Conservation (phyloP, 2,329 filamentous ascomycete genomes). For the Byssothecium circinans region DNA sequence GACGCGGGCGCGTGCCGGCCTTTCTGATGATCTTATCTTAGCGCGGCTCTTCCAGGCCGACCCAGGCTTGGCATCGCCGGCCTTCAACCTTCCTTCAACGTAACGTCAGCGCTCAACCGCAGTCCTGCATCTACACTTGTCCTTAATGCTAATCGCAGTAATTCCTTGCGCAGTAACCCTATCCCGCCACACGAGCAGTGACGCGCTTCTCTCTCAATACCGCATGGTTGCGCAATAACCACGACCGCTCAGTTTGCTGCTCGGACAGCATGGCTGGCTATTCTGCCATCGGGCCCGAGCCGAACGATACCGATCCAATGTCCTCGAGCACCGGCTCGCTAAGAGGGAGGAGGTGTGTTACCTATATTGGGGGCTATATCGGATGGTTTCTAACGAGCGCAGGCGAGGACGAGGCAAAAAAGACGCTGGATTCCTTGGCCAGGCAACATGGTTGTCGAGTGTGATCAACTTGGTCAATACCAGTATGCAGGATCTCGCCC, state of each 20-base stretch:
- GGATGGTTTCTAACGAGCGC: conserved; percentile 23
- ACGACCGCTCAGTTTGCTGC: conserved; percentile 13
- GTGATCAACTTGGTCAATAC: conserved; percentile 96
- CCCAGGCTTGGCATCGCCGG: too few relatives aligned
- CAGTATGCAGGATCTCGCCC: conserved; percentile 61
- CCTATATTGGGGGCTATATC: neutral
- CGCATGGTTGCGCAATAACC: conserved; percentile 34
- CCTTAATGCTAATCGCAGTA: neutral
- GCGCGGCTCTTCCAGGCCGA: conserved; percentile 10
- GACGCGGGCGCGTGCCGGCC: conserved; percentile 21
- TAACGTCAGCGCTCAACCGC: conserved; percentile 19
- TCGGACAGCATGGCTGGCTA: conserved; percentile 48
- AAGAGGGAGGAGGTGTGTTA: conserved; percentile 38
- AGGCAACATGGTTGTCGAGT: conserved; percentile 87
- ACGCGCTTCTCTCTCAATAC: conserved; percentile 1
- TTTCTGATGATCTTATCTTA: conserved; percentile 13
- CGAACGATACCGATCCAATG: conserved; percentile 45
- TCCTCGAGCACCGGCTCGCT: conserved; percentile 47
- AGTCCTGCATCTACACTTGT: conserved; percentile 2
- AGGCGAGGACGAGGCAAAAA: conserved; percentile 67
- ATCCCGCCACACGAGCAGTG: neutral
- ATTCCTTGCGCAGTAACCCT: neutral
- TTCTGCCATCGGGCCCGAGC: conserved; percentile 47
- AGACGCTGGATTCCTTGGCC: conserved; percentile 67
- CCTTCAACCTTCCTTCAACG: neutral